Percentiles rank a stretch among this genome's conserved stretches.
Conservation (phyloP, 2,329 filamentous ascomycete genomes). For the Diaporthe velutina region DNA sequence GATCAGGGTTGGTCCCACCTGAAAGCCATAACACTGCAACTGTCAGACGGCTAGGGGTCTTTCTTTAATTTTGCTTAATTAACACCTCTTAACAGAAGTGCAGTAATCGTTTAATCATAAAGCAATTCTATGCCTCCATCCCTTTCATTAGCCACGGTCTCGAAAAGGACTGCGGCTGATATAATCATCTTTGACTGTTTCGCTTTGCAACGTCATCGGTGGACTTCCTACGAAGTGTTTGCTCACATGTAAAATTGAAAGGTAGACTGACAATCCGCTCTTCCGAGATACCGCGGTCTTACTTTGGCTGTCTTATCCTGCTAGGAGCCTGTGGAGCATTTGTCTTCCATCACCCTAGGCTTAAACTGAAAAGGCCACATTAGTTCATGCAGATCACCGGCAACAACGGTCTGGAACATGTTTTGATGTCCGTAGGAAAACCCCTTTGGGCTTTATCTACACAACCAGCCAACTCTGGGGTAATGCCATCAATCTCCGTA, state of each 20-base stretch:
- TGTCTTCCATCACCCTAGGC: not conserved
- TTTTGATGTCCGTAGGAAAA: too few species aligned
- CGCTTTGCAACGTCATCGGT: too few species aligned
- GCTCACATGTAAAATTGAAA: too few species aligned
- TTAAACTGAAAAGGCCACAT: not conserved
- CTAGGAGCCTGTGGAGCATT: too few species aligned
- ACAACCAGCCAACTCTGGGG: too few species aligned
- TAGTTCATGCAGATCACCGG: too few species aligned
- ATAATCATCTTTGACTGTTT: not conserved
- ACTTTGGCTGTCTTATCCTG: not conserved
- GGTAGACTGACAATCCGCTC: too few species aligned
- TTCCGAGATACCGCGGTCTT: not conserved
- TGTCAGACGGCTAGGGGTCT: not conserved
- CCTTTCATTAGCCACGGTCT: not conserved
- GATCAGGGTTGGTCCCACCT: not conserved
- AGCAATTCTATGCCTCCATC: too few species aligned
- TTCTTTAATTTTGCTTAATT: not conserved
- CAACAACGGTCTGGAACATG: too few species aligned
- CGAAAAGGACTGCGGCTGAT: not conserved
- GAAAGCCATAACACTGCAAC: not conserved
- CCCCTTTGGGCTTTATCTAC: too few species aligned
- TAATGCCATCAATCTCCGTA: not conserved
- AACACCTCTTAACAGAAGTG: not conserved
- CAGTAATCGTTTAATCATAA: not conserved
- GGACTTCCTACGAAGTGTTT: too few species aligned